phyloP scores from a whole-genome alignment of 148 eudicot genomes.

The Gaultheria prostrata region DNA sequence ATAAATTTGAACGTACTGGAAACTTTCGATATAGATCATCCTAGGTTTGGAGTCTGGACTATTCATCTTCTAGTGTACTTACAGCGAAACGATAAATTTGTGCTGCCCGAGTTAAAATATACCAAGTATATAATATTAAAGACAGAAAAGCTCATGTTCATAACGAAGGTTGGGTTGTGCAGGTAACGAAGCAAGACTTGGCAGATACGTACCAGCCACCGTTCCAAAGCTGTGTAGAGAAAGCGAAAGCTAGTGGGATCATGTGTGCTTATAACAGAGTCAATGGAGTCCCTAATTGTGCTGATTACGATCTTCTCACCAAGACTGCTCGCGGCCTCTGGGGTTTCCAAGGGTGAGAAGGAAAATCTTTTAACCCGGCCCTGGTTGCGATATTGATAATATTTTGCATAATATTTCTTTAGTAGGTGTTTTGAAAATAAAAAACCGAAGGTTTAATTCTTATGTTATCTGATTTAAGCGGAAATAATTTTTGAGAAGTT shows the following conservation, averaged over 20 bases:
- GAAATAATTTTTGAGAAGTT: slow-evolving; percentile 14
- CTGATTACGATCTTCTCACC: slow-evolving; percentile 68
- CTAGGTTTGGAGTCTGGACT: background rate
- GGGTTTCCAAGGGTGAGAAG: slow-evolving; percentile 73
- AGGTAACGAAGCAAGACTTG: slow-evolving; percentile 88
- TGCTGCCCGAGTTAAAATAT: background rate
- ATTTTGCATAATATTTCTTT: background rate
- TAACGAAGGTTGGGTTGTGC: slow-evolving; percentile 5
- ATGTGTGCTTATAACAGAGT: slow-evolving; percentile 93
- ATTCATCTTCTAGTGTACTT: background rate
- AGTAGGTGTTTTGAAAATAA: background rate
- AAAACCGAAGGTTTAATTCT: background rate
- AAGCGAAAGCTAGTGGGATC: slow-evolving; percentile 87
- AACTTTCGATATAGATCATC: background rate
- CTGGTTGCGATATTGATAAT: background rate
- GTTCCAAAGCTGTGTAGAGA: slow-evolving; percentile 62
- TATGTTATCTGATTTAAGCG: background rate
- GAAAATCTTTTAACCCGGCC: background rate
- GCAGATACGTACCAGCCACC: slow-evolving; percentile 95
- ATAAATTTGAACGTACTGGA: background rate
- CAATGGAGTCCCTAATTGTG: slow-evolving; percentile 88
- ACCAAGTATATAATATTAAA: background rate
- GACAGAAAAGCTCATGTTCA: background rate
- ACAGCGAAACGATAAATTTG: background rate
- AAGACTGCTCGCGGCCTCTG: slow-evolving; percentile 62